A percentile compares a stretch with the other conserved stretches of the same genome.
phyloP scores from a whole-genome alignment of 176 grass and related monocot genomes.

The Hsuehochloa calcarea region DNA sequence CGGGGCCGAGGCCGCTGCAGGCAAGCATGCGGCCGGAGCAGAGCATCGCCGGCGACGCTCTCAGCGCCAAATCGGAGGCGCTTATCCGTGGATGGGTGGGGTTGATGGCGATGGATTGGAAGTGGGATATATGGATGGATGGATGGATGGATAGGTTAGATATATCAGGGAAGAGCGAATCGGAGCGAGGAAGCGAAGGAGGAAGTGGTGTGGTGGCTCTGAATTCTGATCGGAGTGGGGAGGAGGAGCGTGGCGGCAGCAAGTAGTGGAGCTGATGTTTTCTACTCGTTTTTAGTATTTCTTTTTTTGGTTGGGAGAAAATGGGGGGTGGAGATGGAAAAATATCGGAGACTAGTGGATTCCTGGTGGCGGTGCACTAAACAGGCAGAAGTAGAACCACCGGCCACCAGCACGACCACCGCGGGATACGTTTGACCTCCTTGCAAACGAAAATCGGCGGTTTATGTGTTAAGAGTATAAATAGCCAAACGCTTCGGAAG shows the following conservation, averaged over 20 bases:
- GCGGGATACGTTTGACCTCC: background rate
- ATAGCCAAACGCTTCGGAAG: too few relatives aligned
- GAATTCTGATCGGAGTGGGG: constrained; percentile 43
- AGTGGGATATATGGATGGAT: background rate
- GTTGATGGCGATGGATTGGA: constrained; percentile 26
- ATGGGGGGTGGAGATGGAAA: constrained; percentile 7
- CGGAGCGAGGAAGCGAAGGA: background rate
- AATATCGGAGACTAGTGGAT: constrained; percentile 37
- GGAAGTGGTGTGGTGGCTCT: constrained; percentile 15
- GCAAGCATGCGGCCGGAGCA: constrained; percentile 77
- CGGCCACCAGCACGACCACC: background rate
- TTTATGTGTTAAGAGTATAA: too few relatives aligned
- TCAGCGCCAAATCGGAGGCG: background rate
- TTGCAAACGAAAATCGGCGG: background rate
- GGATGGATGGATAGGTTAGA: constrained; percentile 16
- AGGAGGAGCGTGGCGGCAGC: constrained; percentile 32
- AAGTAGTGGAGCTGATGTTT: constrained; percentile 47
- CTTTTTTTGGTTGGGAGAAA: constrained; percentile 14
- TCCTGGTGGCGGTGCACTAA: constrained; percentile 5
- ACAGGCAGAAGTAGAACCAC: too few relatives aligned
- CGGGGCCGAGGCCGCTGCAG: constrained; percentile 43
- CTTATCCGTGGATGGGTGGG: constrained; percentile 3
- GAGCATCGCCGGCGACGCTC: constrained; percentile 57
- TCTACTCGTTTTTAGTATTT: background rate
- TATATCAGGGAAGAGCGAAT: constrained; percentile 8